phyloP scores from a whole-genome alignment of 345 rosid species.

The Populus simonii region DNA sequence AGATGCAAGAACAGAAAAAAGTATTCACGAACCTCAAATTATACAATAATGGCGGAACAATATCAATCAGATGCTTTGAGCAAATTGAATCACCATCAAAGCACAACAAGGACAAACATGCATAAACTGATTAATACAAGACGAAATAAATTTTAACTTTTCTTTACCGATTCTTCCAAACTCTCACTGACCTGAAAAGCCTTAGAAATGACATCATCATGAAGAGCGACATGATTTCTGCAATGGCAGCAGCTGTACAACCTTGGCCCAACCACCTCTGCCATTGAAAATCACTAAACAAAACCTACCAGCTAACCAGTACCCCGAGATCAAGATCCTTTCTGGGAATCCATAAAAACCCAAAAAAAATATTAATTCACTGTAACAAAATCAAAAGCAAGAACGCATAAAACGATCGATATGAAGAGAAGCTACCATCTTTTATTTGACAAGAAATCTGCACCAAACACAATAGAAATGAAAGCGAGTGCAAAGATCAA shows the following conservation, averaged over 20 bases:
- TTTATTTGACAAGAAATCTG: slow-evolving; percentile 3
- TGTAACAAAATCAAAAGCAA: not conserved
- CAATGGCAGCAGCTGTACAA: slow-evolving; percentile 61
- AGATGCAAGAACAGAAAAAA: not conserved
- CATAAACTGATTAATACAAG: not conserved
- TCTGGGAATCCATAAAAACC: not conserved
- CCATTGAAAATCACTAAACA: slow-evolving; percentile 15
- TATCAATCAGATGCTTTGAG: not conserved
- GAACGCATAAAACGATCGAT: not conserved
- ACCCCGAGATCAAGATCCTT: slow-evolving; percentile 13
- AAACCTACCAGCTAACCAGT: not conserved
- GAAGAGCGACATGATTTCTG: slow-evolving; percentile 53
- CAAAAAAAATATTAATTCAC: slow-evolving; percentile 1
- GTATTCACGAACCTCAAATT: not conserved
- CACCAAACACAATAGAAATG: not conserved
- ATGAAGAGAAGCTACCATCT: not conserved
- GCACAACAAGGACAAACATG: not conserved
- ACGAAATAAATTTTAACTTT: not conserved
- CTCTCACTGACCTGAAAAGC: slow-evolving; percentile 32
- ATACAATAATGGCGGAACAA: not conserved
- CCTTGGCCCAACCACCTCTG: slow-evolving; percentile 41
- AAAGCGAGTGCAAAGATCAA: not conserved
- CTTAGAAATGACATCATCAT: slow-evolving; percentile 59
- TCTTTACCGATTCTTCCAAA: not conserved
- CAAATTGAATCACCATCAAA: not conserved